phyloP scores from a whole-genome alignment of 192 early-diverging fungal species.

The Paraglomus occultum region DNA sequence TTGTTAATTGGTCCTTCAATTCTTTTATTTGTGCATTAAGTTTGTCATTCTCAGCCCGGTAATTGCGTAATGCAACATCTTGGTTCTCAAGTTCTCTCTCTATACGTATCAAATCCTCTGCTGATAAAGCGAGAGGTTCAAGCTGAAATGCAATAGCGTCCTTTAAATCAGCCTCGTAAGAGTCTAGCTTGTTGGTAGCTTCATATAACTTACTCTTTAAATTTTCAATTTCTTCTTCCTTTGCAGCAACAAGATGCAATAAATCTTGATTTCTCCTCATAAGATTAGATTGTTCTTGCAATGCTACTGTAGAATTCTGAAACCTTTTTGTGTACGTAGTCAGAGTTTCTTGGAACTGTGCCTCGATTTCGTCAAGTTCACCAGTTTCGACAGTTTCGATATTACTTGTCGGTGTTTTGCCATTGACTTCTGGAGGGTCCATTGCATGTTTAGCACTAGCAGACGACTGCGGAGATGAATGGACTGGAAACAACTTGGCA shows the following conservation, averaged over 20 bases:
- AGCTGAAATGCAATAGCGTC: slow-evolving; percentile 14
- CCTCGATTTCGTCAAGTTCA: slow-evolving; percentile 26
- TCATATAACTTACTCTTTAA: slow-evolving; percentile 25
- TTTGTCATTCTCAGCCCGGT: slow-evolving; percentile 24
- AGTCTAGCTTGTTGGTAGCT: slow-evolving; percentile 14
- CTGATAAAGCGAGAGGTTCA: slow-evolving; percentile 18
- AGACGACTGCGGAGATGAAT: background rate
- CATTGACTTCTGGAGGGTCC: no score
- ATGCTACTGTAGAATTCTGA: slow-evolving; percentile 25
- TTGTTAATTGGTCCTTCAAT: slow-evolving; percentile 1
- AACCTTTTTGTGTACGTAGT: slow-evolving; percentile 18
- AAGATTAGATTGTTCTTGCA: slow-evolving; percentile 20
- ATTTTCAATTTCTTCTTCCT: slow-evolving; percentile 27
- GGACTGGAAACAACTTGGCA: slow-evolving; percentile 5
- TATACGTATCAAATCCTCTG: slow-evolving; percentile 20
- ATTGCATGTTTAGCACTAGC: background rate
- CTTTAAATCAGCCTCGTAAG: slow-evolving; percentile 23
- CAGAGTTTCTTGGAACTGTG: slow-evolving; percentile 27
- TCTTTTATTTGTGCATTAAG: slow-evolving; percentile 11
- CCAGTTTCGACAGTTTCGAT: slow-evolving; percentile 17
- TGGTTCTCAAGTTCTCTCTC: slow-evolving; percentile 27
- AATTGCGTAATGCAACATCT: slow-evolving; percentile 20
- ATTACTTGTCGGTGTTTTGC: no score
- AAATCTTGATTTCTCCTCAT: slow-evolving; percentile 26
- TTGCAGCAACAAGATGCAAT: slow-evolving; percentile 18